Evolutionary conservation across 352 stramenopile genomes (phyloP), one percentile per base, ranked within the genome.

Genomic region (Phytophthora nicotianae): DNA sequence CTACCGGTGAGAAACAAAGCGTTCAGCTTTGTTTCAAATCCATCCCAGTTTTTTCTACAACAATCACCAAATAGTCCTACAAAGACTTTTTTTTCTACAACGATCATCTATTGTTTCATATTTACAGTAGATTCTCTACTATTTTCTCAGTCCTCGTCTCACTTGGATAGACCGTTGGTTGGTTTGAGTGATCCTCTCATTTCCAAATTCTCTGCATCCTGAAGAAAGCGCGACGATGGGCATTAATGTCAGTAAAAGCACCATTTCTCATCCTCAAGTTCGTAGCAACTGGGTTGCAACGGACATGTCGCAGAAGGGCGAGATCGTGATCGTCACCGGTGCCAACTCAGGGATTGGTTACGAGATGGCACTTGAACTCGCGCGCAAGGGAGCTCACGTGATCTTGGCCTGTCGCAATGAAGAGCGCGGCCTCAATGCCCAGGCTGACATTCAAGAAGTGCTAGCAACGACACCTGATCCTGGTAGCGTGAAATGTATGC

Each of bases 311-410:
- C 68, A 75, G 14, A 38, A 51, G 17, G 56, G 43, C 35, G 71
- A 70, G 32, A 17, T 75, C 0, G 72, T 53, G 3, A 68, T 84
- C 17, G 61, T 81, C 27, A 79, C 75, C 1, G 75, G 75, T 5
- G 65, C 69, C 42, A 84, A 78, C 49, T 74, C 65, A 14, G 75
- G 72, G 6, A 75, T 84, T 40, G 75, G 75, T 21, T 74, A 69
- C 38, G 65, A 75, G 14, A 74, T 64, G n/a, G 72, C 75, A 3
- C 59, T 72, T 8, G 64, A 76, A 42, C 62, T 77, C 11, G 70
- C 64, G 10, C 57, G 60, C 21, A 70, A 75, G 2, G 61, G 65
- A 11, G 74, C 70, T 11, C 40, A 75, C 21, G 74, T 83, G 42
- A 56, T 83, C 13, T 37, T 83, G 11, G 74, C 70, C 6, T 83